Evolutionary conservation across 2,329 filamentous ascomycete species (phyloP), one percentile per base, ranked within the genome.

Genomic region (Monilinia laxa): DNA sequence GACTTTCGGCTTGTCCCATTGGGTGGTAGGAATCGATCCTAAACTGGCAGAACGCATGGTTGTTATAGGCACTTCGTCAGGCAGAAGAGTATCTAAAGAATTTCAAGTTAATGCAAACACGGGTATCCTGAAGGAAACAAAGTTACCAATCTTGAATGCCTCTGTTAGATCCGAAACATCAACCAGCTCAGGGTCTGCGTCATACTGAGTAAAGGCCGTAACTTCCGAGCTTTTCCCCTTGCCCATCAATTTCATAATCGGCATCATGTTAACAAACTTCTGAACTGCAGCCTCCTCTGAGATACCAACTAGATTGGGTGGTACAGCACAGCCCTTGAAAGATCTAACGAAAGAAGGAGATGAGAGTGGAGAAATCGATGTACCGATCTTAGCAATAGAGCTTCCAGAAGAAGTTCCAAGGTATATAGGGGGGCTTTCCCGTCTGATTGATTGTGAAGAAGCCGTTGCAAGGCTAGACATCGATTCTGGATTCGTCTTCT

Each of bases 161-260:
- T 42, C 20, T 1, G 38, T 20, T 2, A 23, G 40, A 31, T 31
- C 18, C 16, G 64, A 54, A 62, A 28, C 28, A 47, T 55, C 38
- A 52, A 57, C 25, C 53, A 66, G n/a, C 31, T 49, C 10, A 40
- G 64, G 64, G 25, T 47, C 16, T n/a, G 49, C 51, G 18, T 55
- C 57, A 55, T 28, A 55, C 14, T 31, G 49, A 31, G 53, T 49
- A 12, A 65, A 59, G 56, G 45, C 42, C 14, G 63, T 58, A 38
- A 60, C 25, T 31, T 56, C 40, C 12, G 63, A 31, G 9, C 51
- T 51, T 12, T 55, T 66, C 3, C 31, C 64, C 28, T 51, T 51
- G 18, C 35, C 25, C 16, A 55, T 23, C 12, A 52, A n/a, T 14
- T 40, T 47, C 51, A 28, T 62, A 11, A 40, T 31, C n/a, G 58